Base-by-base conservation (phyloP, 176 grass and related monocot genomes). In the Oryza punctata region DNA sequence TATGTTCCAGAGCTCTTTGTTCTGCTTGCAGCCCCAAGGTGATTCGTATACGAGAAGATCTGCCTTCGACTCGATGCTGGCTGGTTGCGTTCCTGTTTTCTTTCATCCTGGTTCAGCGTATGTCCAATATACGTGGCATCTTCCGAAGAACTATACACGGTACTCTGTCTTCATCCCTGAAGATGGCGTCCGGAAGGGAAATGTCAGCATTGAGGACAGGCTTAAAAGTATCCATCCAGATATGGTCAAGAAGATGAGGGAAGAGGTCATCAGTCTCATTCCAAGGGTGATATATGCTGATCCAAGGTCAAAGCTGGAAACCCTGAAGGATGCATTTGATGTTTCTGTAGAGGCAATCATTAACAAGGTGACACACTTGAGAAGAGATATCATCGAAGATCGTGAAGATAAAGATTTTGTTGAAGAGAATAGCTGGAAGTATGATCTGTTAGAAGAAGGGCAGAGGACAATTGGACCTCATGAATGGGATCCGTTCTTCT, bases 161-260 rank as follows among this genome's bases (percentile, higher is more conserved):
- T 99, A 99, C 70, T 99, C 96, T 3, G 91, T 99, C 29, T 99
- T 99, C 78, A 96, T 99, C 28, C 96, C 93, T 1, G 96, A 99
- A 87, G 64, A 94, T 65, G 89, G 78, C 18, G 23, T 99, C 23
- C 79, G 88, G 21, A 78, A 73, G 15, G 73, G 87, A 80, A 96
- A 92, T 84, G 66, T 72, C 68, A 94, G 83, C 81, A 87, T 99
- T 63, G 96, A 99, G 78, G 87, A 85, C 44, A 94, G 74, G 67
- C 75, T 99, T 19, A 92, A 82, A 67, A 78, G 87, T 37, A 90
- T 96, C 69, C 79, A 94, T 65, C 89, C 82, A 13, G 81, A 89
- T 65, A 44, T 90, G 8, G 63, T 89, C 65, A 90, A 83, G 80
- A 41, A 79, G 73, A 95, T 95, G 96, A 88, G 96, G 79, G 93